Evolutionary conservation across 208 protist genomes (phyloP).

Genomic region (Leptomonas seymouri): DNA sequence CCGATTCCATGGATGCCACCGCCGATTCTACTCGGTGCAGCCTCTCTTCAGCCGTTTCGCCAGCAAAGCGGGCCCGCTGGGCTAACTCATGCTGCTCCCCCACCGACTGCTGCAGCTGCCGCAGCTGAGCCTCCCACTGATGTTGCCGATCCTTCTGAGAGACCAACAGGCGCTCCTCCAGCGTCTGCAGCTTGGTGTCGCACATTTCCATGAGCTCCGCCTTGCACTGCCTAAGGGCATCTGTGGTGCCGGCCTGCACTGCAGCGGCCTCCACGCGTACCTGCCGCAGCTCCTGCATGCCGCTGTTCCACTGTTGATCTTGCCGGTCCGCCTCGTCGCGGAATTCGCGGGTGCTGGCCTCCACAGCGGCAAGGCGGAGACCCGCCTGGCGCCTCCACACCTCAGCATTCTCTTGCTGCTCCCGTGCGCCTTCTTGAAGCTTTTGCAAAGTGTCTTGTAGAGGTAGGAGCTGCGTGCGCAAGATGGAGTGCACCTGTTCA

Average conservation of each 20-base stretch:
- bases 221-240: conserved; percentile 19
- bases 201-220: conserved; percentile 15
- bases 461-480: conserved; percentile 26
- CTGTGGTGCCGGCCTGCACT: conserved; percentile 2
- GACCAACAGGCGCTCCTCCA: conserved; percentile 21
- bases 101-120: conserved; percentile 25
- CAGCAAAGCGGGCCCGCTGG: conserved; percentile 11
- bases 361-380: conserved; percentile 27
- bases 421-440: conserved; percentile 18
- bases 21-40: conserved; percentile 20
- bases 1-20: conserved; percentile 27
- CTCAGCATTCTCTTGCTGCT: conserved; percentile 19
- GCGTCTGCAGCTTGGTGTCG: conserved; percentile 7
- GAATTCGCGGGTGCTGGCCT: conserved; percentile 22
- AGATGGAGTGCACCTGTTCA: conserved; percentile 13
- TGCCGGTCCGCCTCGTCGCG: conserved; percentile 3
- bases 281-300: conserved; percentile 24
- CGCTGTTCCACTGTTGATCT: conserved; percentile 20
- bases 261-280: conserved; percentile 3
- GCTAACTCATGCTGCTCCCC: conserved; percentile 22
- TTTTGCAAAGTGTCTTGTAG: conserved; percentile 26
- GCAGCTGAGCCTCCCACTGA: conserved; percentile 18
- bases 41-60: conserved; percentile 29
- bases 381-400: conserved; percentile 20
- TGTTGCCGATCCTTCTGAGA: conserved; percentile 17